Evolutionary conservation across 495 filamentous ascomycete genomes (phyloP), one percentile per base, ranked within the genome.

Genomic region (Penicillium fimorum): DNA sequence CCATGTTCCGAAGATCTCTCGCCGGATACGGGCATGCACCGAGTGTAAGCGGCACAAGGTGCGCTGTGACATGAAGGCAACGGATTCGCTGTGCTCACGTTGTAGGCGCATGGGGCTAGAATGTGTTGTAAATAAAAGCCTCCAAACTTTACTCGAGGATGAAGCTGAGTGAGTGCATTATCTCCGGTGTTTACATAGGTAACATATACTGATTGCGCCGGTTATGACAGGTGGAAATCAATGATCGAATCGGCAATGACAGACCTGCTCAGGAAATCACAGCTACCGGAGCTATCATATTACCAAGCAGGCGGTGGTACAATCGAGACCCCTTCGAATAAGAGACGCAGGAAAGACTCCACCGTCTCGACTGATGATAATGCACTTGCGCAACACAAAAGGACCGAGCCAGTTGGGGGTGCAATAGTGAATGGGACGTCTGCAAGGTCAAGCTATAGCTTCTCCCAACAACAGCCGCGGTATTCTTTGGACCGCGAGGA

Each of bases 11-110:
- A 77, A 79, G 62, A 83, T 83, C 51, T 80, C 79, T n/a, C 76
- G 80, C 45, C 76, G 75, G 65, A 80, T 83, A 61, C 76, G 78
- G 33, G 80, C 80, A 41, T 83, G 80, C 60, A 80, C 79, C 0
- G 79, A 80, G 55, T 82, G 79, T 60, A 76, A 80, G 64, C 73
- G 78, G 47, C 79, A 81, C 56, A 82, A 82, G 53, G 77, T 79
- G 27, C 67, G 74, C 54, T 82, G 80, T 60, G 74, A 80, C 53
- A 80, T 83, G 77, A 74, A 72, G 55, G 62, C 68, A 35, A 72
- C 72, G 22, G 76, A 79, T 33, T 63, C 71, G 44, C 59, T 65
- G 20, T 83, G 80, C 57, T 72, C 74, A 42, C 59, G 80, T 49
- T 83, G 80, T 66, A 70, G 66, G 30, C 78, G 79, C 52, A 78